Base-by-base conservation (phyloP, 371 early-diverging fungal genomes). In the Mucor indicus region DNA sequence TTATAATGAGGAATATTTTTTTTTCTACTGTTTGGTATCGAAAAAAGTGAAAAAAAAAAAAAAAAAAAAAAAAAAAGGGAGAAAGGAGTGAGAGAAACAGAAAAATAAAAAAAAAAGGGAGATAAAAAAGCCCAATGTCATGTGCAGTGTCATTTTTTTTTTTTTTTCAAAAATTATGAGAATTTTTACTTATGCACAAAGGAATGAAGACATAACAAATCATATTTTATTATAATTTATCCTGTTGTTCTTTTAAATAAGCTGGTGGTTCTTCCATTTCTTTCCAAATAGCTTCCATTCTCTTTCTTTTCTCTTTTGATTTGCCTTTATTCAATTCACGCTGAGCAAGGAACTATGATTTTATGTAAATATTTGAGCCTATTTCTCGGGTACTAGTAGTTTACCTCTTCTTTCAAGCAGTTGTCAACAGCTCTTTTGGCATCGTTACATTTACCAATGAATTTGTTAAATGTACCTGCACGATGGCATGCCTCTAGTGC, bases 261-360 rank as follows among this genome's bases (percentile, higher is more conserved):
- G 61, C 56, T 35, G 74, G 68, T 20, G 75, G 75, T 41, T 74
- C 75, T 27, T 74, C 75, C 55, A 74, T 67, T 21, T 70, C 64
- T 45, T 64, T 70, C 75, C 75, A 74, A 22, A 70, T 64, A 38
- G 61, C 51, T 52, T 70, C 57, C 59, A 74, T 55, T 32, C 41
- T 57, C 24, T 62, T 68, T 44, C 75, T 65, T 38, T 74, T 70
- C 19, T 53, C 71, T 19, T 58, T 50, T 21, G 63, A 40, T 17
- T 50, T 63, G 25, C 42, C 68, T 48, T 70, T 74, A 23, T 74
- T 65, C 22, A 55, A 55, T 9, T 60, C 69, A 40, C 75, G 60
- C 33, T 58, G 48, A 12, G 47, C 54, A 46, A 68, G 52, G 44
- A 70, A 74, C 75, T 74, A 42, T 1, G n/a, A n/a, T n/a, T n/a